Percentiles rank a stretch among this genome's conserved stretches.
These are phyloP conservation scores for Pistacia atlantica DNA, from an alignment of 345 rosid genomes.

Conservation along the genomic window DNA sequence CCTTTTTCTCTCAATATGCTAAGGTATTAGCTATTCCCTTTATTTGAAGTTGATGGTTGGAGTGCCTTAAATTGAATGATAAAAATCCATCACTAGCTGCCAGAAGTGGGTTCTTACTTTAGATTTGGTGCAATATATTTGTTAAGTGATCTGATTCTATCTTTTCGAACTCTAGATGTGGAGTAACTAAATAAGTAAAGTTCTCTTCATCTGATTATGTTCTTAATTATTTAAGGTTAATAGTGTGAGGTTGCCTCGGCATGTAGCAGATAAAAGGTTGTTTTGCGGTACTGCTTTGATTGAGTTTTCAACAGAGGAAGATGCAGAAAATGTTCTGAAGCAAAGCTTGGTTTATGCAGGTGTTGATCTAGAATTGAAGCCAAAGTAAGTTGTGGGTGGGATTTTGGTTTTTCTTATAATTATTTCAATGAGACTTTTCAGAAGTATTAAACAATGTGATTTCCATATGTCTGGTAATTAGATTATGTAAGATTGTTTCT, in stretches of 20 bases:
- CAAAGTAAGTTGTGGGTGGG: conserved; percentile 59
- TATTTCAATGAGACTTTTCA: too few species aligned
- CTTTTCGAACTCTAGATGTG: not conserved
- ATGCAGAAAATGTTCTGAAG: conserved; percentile 58
- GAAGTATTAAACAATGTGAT: not conserved
- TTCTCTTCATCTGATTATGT: conserved; percentile 8
- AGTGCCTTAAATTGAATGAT: not conserved
- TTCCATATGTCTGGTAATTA: not conserved
- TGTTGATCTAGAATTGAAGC: conserved; percentile 64
- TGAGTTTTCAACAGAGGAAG: conserved; percentile 81
- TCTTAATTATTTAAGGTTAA: conserved; percentile 52
- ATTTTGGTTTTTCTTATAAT: not conserved
- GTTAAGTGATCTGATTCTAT: not conserved
- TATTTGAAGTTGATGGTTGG: not conserved
- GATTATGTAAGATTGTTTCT: not conserved
- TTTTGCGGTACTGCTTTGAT: conserved; percentile 85
- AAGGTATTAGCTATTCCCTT: conserved; percentile 46
- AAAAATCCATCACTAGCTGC: not conserved
- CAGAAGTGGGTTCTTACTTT: not conserved
- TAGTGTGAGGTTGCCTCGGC: conserved; percentile 93
- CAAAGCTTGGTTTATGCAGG: conserved; percentile 71
- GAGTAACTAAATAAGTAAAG: not conserved
- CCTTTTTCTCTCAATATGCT: conserved; percentile 67
- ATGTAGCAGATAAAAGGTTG: conserved; percentile 63
- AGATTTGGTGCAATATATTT: not conserved